Evolutionary conservation across 202 grass and related monocot genomes (phyloP).

Genomic region (Panicum hallii): DNA sequence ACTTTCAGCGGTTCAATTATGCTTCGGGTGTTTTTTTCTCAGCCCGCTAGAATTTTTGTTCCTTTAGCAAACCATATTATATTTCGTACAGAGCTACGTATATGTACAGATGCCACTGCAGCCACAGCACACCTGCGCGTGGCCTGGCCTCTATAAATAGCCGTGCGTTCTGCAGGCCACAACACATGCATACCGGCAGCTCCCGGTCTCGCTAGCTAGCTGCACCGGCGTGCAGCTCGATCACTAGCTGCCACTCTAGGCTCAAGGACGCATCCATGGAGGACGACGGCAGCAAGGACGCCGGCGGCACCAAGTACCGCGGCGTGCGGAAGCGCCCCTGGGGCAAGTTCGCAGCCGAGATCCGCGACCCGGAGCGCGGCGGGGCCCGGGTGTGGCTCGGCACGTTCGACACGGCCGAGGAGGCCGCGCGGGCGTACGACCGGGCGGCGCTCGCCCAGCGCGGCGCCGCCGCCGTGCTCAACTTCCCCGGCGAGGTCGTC

Average conservation of each 20-base stretch:
- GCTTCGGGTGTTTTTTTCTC: not conserved
- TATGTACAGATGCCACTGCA: too few relatives aligned
- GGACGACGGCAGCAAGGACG: not conserved
- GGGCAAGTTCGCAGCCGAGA: constrained; percentile 64
- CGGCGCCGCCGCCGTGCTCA: constrained; percentile 48
- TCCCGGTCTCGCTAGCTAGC: not conserved
- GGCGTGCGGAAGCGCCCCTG: constrained; percentile 54
- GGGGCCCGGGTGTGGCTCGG: constrained; percentile 55
- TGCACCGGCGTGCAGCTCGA: not conserved
- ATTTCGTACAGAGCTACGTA: not conserved
- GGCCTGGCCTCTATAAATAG: too few relatives aligned
- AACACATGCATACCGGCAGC: too few relatives aligned
- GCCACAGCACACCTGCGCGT: too few relatives aligned
- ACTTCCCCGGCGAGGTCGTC: constrained; percentile 45
- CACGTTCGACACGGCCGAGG: constrained; percentile 59
- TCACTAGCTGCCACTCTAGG: too few relatives aligned
- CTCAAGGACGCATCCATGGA: constrained; percentile 18
- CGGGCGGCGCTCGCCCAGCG: constrained; percentile 41
- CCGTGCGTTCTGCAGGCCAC: too few relatives aligned
- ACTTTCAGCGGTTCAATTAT: constrained; percentile 1
- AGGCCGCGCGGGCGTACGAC: constrained; percentile 57
- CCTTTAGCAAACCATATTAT: not conserved
- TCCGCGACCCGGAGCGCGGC: constrained; percentile 55
- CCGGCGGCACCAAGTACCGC: constrained; percentile 47
- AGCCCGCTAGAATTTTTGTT: not conserved